A percentile compares a stretch with the other conserved stretches of the same genome.
These are phyloP conservation scores for Xylaria digitata DNA, from an alignment of 2,329 filamentous ascomycete genomes.

Conservation along the genomic window DNA sequence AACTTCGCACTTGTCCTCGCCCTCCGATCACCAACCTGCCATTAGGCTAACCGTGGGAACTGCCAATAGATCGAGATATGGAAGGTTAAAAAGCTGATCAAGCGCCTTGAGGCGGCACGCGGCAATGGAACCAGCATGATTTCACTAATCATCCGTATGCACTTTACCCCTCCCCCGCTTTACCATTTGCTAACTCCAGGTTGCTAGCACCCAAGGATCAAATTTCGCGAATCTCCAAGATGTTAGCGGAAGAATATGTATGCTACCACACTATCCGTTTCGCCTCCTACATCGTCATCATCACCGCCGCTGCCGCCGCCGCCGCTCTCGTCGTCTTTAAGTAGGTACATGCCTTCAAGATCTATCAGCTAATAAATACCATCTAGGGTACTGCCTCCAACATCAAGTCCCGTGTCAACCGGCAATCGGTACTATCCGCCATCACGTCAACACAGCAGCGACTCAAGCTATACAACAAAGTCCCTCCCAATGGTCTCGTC, in stretches of 20 bases:
- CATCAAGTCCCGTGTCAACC: conserved; percentile 99
- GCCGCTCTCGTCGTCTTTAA: background rate
- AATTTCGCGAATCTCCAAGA: conserved; percentile 94
- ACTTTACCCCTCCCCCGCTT: conserved; percentile 46
- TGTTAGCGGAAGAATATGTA: conserved; percentile 99
- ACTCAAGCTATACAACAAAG: conserved; percentile 98
- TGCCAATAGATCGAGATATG: conserved; percentile 75
- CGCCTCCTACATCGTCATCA: background rate
- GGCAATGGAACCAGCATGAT: conserved; percentile 99
- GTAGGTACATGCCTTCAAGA: conserved; percentile 10
- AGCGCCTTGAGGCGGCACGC: conserved; percentile 94
- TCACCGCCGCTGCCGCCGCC: background rate
- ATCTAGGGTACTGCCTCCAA: conserved; percentile 93
- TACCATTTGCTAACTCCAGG: conserved; percentile 39
- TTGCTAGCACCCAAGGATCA: conserved; percentile 98
- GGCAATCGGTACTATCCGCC: conserved; percentile 95
- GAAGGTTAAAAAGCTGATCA: conserved; percentile 99
- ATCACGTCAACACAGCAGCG: conserved; percentile 99
- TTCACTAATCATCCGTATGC: conserved; percentile 95
- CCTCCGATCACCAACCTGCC: conserved; percentile 35
- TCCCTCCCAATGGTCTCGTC: conserved; percentile 95
- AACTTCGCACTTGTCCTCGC: background rate
- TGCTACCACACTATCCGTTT: conserved; percentile 48
- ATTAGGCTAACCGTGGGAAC: conserved; percentile 40
- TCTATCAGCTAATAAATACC: conserved; percentile 42